Conservation (phyloP, 768 basidiomycete genomes). For the Lactifluus pinguis region DNA sequence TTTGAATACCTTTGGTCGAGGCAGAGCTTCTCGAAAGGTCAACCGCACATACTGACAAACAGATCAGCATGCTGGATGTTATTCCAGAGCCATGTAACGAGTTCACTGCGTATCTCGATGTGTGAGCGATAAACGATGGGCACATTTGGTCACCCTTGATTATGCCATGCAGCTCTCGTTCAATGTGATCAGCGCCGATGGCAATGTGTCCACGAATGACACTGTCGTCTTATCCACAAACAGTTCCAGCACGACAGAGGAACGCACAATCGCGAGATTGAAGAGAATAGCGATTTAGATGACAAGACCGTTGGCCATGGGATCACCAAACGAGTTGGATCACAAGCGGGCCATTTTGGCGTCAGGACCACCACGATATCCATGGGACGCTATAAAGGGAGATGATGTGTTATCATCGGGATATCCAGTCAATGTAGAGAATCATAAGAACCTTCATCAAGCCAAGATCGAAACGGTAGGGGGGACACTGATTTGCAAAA, state of each 20-base stretch:
- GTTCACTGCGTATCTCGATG: slow-evolving; percentile 80
- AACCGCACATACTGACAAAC: slow-evolving; percentile 75
- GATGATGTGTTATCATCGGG: background rate
- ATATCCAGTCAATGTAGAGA: background rate
- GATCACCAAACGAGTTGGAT: slow-evolving; percentile 43
- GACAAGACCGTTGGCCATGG: slow-evolving; percentile 30
- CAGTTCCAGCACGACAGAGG: too few species aligned
- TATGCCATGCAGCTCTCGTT: too few species aligned
- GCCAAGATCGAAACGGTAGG: slow-evolving; percentile 75
- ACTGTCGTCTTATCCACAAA: too few species aligned
- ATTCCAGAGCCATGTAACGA: slow-evolving; percentile 87
- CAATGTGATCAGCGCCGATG: too few species aligned
- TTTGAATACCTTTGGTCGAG: slow-evolving; percentile 72
- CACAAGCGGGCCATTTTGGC: slow-evolving; percentile 90
- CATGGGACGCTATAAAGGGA: slow-evolving; percentile 64
- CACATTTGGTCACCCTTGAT: slow-evolving; percentile 73
- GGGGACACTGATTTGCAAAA: slow-evolving; percentile 58
- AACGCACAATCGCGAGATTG: too few species aligned
- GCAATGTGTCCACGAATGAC: too few species aligned
- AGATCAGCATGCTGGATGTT: slow-evolving; percentile 85
- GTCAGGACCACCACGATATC: slow-evolving; percentile 76
- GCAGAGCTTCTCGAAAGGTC: slow-evolving; percentile 59
- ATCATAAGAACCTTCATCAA: slow-evolving; percentile 72
- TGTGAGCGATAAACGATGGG: slow-evolving; percentile 93
- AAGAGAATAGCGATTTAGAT: too few species aligned